Evolutionary conservation across 2,329 filamentous ascomycete genomes (phyloP).

Genomic region (Alternaria angustiovoidea): DNA sequence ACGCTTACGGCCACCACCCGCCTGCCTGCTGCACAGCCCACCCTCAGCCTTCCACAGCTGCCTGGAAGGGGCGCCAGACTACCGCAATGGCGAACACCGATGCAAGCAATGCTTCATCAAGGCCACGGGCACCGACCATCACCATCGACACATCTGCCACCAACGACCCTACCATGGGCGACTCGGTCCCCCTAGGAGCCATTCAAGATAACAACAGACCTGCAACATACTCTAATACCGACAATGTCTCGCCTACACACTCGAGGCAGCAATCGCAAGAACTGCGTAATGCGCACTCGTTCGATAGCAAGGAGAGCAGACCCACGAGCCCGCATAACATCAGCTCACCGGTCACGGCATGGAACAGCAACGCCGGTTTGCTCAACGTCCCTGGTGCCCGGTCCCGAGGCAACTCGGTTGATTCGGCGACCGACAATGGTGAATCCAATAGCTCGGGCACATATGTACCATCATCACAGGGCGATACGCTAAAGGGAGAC

Average conservation of each 20-base stretch:
- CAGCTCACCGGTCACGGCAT: slow-evolving; percentile 66
- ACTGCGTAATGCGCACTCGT: slow-evolving; percentile 64
- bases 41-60: slow-evolving; percentile 11
- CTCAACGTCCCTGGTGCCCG: slow-evolving; percentile 70
- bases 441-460: slow-evolving; percentile 66
- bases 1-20: slow-evolving; percentile 36
- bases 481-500: slow-evolving; percentile 53
- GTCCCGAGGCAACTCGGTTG: slow-evolving; percentile 71
- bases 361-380: slow-evolving; percentile 65
- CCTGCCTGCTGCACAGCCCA: slow-evolving; percentile 14
- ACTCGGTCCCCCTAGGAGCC: slow-evolving; percentile 46
- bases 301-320: slow-evolving; percentile 70
- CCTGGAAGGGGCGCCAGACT: slow-evolving; percentile 26
- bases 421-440: slow-evolving; percentile 66
- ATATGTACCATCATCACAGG: slow-evolving; percentile 59
- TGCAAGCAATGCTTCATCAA: slow-evolving; percentile 41
- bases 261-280: slow-evolving; percentile 53
- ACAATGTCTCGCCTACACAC: slow-evolving; percentile 38
- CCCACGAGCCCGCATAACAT: slow-evolving; percentile 74
- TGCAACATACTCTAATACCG: slow-evolving; percentile 32
- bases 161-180: slow-evolving; percentile 45
- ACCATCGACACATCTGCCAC: slow-evolving; percentile 61
- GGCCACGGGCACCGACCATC: slow-evolving; percentile 59
- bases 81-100: slow-evolving; percentile 41
- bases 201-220: slow-evolving; percentile 40